Conservation (phyloP, 768 basidiomycete genomes). For the Rhodotorula paludigena region DNA sequence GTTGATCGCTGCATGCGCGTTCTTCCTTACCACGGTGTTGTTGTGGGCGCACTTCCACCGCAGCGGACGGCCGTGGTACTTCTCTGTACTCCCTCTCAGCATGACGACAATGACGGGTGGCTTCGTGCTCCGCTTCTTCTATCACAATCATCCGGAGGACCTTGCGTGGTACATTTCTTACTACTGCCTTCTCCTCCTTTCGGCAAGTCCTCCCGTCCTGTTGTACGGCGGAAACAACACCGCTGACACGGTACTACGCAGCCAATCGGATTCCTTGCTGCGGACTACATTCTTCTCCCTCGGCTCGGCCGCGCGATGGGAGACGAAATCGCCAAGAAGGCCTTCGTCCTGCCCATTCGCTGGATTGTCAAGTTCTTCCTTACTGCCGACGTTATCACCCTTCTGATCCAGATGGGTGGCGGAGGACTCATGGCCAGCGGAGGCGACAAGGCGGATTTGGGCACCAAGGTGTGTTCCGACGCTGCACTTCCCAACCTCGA, state of each 20-base stretch:
- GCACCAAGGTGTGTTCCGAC: background rate
- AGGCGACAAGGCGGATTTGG: background rate
- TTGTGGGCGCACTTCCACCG: background rate
- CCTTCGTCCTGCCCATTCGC: conserved; percentile 16
- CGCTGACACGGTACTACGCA: too few species aligned
- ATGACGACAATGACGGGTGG: conserved; percentile 1
- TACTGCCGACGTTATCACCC: conserved; percentile 19
- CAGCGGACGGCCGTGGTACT: background rate
- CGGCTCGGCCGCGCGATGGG: conserved; percentile 56
- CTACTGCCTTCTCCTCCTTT: conserved; percentile 15
- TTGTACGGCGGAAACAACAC: too few species aligned
- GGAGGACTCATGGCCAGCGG: conserved; percentile 1
- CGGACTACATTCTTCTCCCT: conserved; percentile 53
- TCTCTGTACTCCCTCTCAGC: background rate
- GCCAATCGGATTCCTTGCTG: conserved; percentile 28
- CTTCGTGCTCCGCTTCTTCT: conserved; percentile 1
- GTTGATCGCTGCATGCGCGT: background rate
- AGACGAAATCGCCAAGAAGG: background rate
- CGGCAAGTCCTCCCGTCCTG: background rate
- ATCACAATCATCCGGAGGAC: background rate
- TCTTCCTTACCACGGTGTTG: background rate
- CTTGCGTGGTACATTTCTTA: conserved; percentile 2
- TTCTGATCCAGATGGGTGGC: conserved; percentile 18
- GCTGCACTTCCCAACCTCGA: too few species aligned
- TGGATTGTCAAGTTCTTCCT: conserved; percentile 61